phyloP scores from a whole-genome alignment of 129 eudicot genomes.

The Silybum marianum region DNA sequence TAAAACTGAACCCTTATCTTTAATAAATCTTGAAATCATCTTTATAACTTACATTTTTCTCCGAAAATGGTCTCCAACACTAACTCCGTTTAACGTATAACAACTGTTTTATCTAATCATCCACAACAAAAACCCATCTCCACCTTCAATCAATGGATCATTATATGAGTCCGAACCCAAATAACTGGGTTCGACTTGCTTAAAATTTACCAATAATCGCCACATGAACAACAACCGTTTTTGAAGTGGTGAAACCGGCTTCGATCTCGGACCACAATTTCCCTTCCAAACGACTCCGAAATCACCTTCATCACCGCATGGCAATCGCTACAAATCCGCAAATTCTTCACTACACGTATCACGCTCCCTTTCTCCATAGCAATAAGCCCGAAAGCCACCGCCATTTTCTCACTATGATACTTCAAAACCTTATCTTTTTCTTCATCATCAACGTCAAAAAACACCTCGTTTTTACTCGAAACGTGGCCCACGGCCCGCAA shows the following conservation, averaged over 20 bases:
- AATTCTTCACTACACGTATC: conserved; percentile 68
- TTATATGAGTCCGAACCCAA: neutral
- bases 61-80: too few species aligned
- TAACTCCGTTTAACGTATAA: too few species aligned
- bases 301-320: conserved; percentile 73
- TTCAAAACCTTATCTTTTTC: conserved; percentile 40
- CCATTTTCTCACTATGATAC: conserved; percentile 51
- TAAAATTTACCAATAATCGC: conserved; percentile 65
- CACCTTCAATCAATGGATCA: too few species aligned
- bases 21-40: too few species aligned
- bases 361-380: conserved; percentile 40
- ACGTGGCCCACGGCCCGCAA: conserved; percentile 29
- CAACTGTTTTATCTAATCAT: too few species aligned
- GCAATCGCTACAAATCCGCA: conserved; percentile 82
- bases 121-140: too few species aligned
- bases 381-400: conserved; percentile 42
- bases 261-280: conserved; percentile 75
- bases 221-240: conserved; percentile 76
- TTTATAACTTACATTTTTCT: too few species aligned
- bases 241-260: conserved; percentile 75
- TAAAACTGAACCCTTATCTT: too few species aligned
- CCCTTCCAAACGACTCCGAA: conserved; percentile 54
- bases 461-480: conserved; percentile 32
- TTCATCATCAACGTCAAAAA: conserved; percentile 45
- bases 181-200: neutral